These are phyloP conservation scores for Kokia cookei DNA, from an alignment of 441 rosid genomes.

Conservation along the genomic window DNA sequence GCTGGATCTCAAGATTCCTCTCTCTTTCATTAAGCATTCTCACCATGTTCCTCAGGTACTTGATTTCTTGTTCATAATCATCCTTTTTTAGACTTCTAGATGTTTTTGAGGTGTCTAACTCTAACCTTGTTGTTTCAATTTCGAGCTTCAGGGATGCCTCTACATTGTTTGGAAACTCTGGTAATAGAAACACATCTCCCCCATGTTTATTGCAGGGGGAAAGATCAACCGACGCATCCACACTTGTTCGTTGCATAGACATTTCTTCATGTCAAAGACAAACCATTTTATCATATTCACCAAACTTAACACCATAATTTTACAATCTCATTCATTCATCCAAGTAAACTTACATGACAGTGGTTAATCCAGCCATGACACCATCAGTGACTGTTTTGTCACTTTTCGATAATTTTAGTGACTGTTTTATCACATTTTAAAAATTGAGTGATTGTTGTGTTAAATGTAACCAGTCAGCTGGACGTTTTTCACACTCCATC, in stretches of 20 bases:
- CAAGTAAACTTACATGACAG: constrained; percentile 23
- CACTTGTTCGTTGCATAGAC: constrained; percentile 10
- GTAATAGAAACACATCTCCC: constrained; percentile 43
- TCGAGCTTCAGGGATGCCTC: constrained; percentile 22
- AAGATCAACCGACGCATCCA: constrained; percentile 20
- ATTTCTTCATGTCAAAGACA: constrained; percentile 25
- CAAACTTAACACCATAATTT: neutral
- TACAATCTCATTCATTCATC: neutral
- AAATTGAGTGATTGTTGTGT: no score
- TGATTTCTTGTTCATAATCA: constrained; percentile 57
- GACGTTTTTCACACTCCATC: no score
- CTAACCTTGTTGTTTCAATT: constrained; percentile 27
- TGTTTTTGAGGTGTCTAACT: constrained; percentile 32
- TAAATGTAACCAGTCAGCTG: no score
- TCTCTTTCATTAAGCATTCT: constrained; percentile 61
- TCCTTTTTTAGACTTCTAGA: constrained; percentile 28
- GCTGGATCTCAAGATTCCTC: constrained; percentile 61
- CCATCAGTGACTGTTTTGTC: no score
- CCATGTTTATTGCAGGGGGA: constrained; percentile 33
- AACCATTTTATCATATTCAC: neutral
- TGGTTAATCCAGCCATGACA: no score
- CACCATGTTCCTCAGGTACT: constrained; percentile 45
- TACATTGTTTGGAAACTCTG: constrained; percentile 31
- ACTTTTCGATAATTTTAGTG: no score
- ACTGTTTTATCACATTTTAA: no score